Percentiles rank a stretch among this genome's conserved stretches.
These are phyloP conservation scores for Pseudonectria buxi DNA, from an alignment of 2,329 filamentous ascomycete species.

Conservation along the genomic window DNA sequence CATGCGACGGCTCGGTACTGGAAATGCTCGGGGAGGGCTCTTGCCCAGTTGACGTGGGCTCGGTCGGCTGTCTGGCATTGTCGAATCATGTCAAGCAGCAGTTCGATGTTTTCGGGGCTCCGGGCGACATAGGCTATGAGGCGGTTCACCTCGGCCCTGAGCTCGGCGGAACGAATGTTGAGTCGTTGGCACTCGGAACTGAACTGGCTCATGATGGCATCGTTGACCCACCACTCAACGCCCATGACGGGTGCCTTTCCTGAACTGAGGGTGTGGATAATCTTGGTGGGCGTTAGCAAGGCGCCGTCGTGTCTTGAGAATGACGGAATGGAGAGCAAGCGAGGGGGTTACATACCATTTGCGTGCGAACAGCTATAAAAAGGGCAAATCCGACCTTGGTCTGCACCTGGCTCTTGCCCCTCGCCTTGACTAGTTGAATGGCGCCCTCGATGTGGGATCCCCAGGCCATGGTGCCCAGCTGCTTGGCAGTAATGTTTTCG, in stretches of 20 bases:
- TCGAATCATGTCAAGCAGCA: slow-evolving; percentile 45
- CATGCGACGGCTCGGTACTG: slow-evolving; percentile 47
- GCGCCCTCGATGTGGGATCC: slow-evolving; percentile 58
- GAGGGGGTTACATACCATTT: slow-evolving; percentile 41
- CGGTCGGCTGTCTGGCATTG: slow-evolving; percentile 46
- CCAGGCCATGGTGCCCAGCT: slow-evolving; percentile 51
- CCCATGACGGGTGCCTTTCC: slow-evolving; percentile 47
- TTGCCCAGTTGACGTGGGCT: slow-evolving; percentile 46
- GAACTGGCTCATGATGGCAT: slow-evolving; percentile 42
- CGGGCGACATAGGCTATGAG: slow-evolving; percentile 40
- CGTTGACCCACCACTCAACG: slow-evolving; percentile 52
- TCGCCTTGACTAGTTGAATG: slow-evolving; percentile 52
- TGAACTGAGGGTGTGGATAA: slow-evolving; percentile 50
- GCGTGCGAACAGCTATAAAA: slow-evolving; percentile 53
- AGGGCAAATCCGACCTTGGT: slow-evolving; percentile 48
- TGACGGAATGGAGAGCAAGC: background rate
- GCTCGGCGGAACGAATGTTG: slow-evolving; percentile 46
- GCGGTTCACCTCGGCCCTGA: slow-evolving; percentile 47
- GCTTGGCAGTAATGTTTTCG: slow-evolving; percentile 52
- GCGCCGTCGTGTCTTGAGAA: no score
- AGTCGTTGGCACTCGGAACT: slow-evolving; percentile 45
- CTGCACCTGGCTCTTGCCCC: slow-evolving; percentile 48
- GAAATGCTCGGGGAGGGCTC: slow-evolving; percentile 43
- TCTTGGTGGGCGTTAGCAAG: slow-evolving; percentile 28
- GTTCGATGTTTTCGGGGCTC: slow-evolving; percentile 42